phyloP scores from a whole-genome alignment of 2,329 filamentous ascomycete species.

The Aspergillus sergii region DNA sequence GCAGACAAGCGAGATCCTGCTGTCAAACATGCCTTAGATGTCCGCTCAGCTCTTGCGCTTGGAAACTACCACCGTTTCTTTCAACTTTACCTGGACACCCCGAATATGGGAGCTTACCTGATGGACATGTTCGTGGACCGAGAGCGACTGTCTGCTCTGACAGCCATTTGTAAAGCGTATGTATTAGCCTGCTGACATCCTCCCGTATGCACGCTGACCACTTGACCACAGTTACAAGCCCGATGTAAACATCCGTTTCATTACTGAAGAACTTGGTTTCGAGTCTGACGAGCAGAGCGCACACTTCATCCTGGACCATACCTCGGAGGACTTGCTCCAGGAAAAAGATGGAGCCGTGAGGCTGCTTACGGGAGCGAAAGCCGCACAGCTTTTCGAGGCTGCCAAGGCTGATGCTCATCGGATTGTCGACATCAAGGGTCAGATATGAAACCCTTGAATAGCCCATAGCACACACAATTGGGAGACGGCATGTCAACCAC shows the following conservation, averaged over 20 bases:
- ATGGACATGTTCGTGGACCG: slow-evolving; percentile 99
- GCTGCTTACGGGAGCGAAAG: slow-evolving; percentile 74
- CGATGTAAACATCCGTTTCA: slow-evolving; percentile 82
- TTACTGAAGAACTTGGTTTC: slow-evolving; percentile 95
- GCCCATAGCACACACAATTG: slow-evolving; percentile 4
- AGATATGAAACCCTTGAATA: slow-evolving; percentile 59
- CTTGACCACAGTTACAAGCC: slow-evolving; percentile 75
- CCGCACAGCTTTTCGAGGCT: slow-evolving; percentile 70
- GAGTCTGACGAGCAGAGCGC: slow-evolving; percentile 88
- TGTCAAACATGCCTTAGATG: slow-evolving; percentile 87
- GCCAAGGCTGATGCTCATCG: slow-evolving; percentile 75
- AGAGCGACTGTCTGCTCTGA: slow-evolving; percentile 86
- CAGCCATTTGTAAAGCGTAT: slow-evolving; percentile 93
- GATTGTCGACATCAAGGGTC: slow-evolving; percentile 94
- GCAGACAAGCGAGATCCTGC: slow-evolving; percentile 86
- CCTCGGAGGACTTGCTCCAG: slow-evolving; percentile 74
- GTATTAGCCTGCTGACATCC: slow-evolving; percentile 44
- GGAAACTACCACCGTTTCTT: slow-evolving; percentile 99
- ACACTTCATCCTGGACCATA: slow-evolving; percentile 83
- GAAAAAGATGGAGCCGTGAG: slow-evolving; percentile 73
- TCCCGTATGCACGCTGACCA: slow-evolving; percentile 50
- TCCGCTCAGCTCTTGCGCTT: slow-evolving; percentile 86
- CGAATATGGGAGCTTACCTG: slow-evolving; percentile 95
- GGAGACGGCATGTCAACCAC: slow-evolving; percentile 3
- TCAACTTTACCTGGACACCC: slow-evolving; percentile 89